These are phyloP conservation scores for Clohesyomyces aquaticus DNA, from an alignment of 495 filamentous ascomycete genomes.

Conservation along the genomic window DNA sequence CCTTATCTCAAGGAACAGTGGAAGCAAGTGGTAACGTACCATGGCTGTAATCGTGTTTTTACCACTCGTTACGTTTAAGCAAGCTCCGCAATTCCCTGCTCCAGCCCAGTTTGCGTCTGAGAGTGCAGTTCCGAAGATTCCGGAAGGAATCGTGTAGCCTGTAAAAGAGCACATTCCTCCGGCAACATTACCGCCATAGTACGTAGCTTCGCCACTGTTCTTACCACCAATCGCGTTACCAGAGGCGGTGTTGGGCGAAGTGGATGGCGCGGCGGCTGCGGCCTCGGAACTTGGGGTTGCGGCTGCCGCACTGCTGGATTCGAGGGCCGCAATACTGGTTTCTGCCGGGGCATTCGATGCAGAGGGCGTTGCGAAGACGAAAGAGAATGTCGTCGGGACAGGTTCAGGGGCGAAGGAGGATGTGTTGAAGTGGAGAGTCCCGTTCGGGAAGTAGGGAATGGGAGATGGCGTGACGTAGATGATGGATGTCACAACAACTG, in stretches of 20 bases:
- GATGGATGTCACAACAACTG: slow-evolving; percentile 6
- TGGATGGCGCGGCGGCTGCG: neutral
- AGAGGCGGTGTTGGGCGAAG: slow-evolving; percentile 8
- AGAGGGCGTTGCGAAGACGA: slow-evolving; percentile 17
- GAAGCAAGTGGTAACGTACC: slow-evolving; percentile 48
- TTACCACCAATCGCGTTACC: neutral
- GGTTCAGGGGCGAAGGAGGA: neutral
- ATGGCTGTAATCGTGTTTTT: slow-evolving; percentile 66
- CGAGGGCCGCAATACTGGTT: neutral
- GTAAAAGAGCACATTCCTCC: slow-evolving; percentile 63
- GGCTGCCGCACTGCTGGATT: neutral
- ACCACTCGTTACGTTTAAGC: slow-evolving; percentile 55
- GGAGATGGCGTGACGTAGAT: slow-evolving; percentile 4
- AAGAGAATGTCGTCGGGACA: neutral
- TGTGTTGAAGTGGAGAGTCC: neutral
- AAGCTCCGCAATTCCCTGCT: slow-evolving; percentile 60
- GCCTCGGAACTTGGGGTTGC: slow-evolving; percentile 4
- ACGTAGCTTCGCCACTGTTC: slow-evolving; percentile 40
- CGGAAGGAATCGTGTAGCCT: slow-evolving; percentile 60
- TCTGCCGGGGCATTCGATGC: neutral
- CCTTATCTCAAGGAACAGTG: too few species aligned
- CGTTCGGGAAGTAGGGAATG: neutral
- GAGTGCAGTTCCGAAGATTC: slow-evolving; percentile 59
- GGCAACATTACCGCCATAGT: slow-evolving; percentile 61
- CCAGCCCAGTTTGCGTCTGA: slow-evolving; percentile 57